Percentiles rank a stretch among this genome's conserved stretches.
Evolutionary conservation across 2,329 filamentous ascomycete genomes (phyloP).

Genomic region (Xenosphaeropsis pyriputrescens): DNA sequence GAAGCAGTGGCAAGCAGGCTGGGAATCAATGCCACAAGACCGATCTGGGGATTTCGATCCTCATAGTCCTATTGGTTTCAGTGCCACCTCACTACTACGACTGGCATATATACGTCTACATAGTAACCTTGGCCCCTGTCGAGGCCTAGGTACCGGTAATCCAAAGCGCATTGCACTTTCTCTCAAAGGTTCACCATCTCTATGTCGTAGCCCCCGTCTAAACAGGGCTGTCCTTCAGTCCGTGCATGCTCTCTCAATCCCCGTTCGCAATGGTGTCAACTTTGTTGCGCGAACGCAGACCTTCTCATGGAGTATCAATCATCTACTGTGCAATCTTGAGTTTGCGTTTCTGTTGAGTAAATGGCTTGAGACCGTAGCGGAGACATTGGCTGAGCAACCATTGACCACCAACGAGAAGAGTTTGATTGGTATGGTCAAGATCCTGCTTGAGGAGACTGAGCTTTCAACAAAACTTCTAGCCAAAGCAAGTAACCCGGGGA

Average conservation of each 20-base stretch:
- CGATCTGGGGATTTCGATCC: constrained; percentile 32
- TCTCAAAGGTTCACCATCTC: constrained; percentile 41
- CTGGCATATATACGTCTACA: constrained; percentile 51
- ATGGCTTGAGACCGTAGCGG: constrained; percentile 1
- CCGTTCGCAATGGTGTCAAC: constrained; percentile 47
- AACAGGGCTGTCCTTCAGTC: constrained; percentile 51
- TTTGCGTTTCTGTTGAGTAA: constrained; percentile 39
- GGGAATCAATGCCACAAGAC: constrained; percentile 26
- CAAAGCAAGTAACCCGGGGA: no score
- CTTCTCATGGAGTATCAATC: constrained; percentile 34
- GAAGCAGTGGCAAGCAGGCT: constrained; percentile 41
- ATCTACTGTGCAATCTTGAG: constrained; percentile 45
- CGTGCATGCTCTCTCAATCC: constrained; percentile 51
- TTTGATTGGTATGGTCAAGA: constrained; percentile 38
- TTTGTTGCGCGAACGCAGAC: constrained; percentile 47
- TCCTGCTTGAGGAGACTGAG: constrained; percentile 47
- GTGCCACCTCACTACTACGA: constrained; percentile 44
- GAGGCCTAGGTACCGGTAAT: constrained; percentile 50
- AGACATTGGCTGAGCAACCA: constrained; percentile 17
- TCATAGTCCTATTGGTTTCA: constrained; percentile 47
- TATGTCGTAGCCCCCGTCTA: constrained; percentile 42
- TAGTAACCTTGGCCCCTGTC: constrained; percentile 45
- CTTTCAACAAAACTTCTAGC: constrained; percentile 18
- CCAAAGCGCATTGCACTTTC: constrained; percentile 40
- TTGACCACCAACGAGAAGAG: constrained; percentile 36